These are phyloP conservation scores for Spizellomyces sp. DNA, from an alignment of 192 early-diverging fungal species.

Conservation along the genomic window DNA sequence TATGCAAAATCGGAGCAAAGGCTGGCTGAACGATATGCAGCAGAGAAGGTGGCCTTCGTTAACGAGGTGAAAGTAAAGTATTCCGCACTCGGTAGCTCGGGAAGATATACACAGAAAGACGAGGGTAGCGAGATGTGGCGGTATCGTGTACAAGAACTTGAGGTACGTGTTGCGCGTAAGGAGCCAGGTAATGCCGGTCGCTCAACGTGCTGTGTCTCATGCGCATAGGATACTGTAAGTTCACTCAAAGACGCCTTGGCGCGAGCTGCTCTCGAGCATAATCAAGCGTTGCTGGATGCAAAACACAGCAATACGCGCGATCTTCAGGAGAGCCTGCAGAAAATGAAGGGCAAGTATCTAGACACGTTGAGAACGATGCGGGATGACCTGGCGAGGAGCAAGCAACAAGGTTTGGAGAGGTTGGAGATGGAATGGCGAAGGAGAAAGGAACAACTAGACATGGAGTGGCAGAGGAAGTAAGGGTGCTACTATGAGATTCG, in stretches of 20 bases:
- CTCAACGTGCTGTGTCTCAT: not conserved
- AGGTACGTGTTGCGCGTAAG: not conserved
- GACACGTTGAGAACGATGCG: slow-evolving; percentile 42
- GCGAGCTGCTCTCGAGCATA: slow-evolving; percentile 6
- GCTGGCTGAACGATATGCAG: not conserved
- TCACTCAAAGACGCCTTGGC: slow-evolving; percentile 11
- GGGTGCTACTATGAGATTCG: not conserved
- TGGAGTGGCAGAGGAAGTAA: slow-evolving; percentile 33
- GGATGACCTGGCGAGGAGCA: slow-evolving; percentile 42
- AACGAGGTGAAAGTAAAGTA: no score
- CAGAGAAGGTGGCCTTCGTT: not conserved
- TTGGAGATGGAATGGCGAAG: slow-evolving; percentile 42
- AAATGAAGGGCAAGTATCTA: slow-evolving; percentile 40
- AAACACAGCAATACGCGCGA: slow-evolving; percentile 10
- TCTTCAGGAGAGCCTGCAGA: slow-evolving; percentile 14
- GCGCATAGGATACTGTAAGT: not conserved
- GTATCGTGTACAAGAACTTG: not conserved
- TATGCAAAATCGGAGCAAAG: slow-evolving; percentile 27
- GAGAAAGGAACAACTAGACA: slow-evolving; percentile 31
- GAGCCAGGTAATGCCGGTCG: not conserved
- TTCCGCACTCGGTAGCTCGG: no score
- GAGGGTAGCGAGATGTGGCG: no score
- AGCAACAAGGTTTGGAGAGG: slow-evolving; percentile 26
- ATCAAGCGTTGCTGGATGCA: slow-evolving; percentile 19
- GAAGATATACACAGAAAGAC: no score